Percentiles rank a stretch among this genome's conserved stretches.
These are phyloP conservation scores for Pelargonium citronellum DNA, from an alignment of 441 rosid species.

Conservation along the genomic window DNA sequence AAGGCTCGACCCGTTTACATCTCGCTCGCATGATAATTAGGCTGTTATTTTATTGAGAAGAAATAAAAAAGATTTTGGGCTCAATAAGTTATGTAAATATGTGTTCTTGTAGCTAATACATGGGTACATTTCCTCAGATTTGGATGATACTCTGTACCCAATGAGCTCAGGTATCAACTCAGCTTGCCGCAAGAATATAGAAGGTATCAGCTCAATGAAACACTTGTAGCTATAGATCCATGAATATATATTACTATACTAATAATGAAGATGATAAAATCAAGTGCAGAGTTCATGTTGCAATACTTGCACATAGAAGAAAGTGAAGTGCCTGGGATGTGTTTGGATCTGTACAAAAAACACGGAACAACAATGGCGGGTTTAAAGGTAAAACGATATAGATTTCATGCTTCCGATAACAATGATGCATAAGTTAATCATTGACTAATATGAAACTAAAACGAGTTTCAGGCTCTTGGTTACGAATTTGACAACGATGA, in stretches of 20 bases:
- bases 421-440: too few species aligned
- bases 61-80: too few species aligned
- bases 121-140: constrained; percentile 27
- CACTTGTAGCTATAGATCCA: too few species aligned
- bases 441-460: neutral
- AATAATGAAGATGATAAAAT: too few species aligned
- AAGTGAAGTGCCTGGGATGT: constrained; percentile 56
- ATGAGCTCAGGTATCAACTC: constrained; percentile 48
- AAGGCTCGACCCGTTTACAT: too few species aligned
- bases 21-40: too few species aligned
- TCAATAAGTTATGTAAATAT: too few species aligned
- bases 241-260: too few species aligned
- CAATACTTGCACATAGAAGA: constrained; percentile 47
- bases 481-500: constrained; percentile 60
- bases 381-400: constrained; percentile 35
- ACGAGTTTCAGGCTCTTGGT: constrained; percentile 40
- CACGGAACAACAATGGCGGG: constrained; percentile 80
- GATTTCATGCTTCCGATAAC: neutral
- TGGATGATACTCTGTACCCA: constrained; percentile 65
- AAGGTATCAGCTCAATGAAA: constrained; percentile 30
- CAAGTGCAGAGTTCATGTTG: constrained; percentile 46
- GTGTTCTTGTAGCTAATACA: neutral
- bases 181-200: constrained; percentile 54
- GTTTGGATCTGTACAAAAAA: constrained; percentile 58
- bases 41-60: too few species aligned